Evolutionary conservation across 371 early-diverging fungal genomes (phyloP), one percentile per base, ranked within the genome.

Genomic region (Mucor racemosus): DNA sequence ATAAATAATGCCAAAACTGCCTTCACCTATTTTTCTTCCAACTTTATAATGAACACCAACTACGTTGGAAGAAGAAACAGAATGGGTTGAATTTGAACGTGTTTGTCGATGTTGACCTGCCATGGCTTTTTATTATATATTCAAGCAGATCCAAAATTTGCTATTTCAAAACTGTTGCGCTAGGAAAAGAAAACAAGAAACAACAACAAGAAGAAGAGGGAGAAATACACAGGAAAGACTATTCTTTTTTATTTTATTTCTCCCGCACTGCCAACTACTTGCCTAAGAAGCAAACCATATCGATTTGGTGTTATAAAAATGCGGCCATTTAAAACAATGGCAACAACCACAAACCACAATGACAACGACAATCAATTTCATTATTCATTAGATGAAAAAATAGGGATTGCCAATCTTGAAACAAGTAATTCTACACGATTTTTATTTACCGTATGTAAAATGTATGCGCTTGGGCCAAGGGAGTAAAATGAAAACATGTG

Each of bases 41-140:
- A 97, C 95, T 69, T 87, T 90, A 79, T 93, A 97, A 72, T 96
- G 97, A 17, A 94, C 94, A 8, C 97, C 97, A 35, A 97, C 95
- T 34, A 87, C 84, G 64, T 86, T 87, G 57, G 71, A 67, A 31
- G 70, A 62, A 39, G 71, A 66, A 8, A 70, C 71, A 54, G 66
- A 65, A 57, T 58, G 38, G 38, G 68, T 58, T 55, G 58, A 60
- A 48, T 44, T 73, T 33, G 65, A 50, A 55, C 68, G 68, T 65
- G 69, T 59, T 59, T 65, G 69, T 54, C 73, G 68, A 63, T 68
- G 64, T 35, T 69, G 65, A 33, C 61, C 65, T 42, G 69, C 46
- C 69, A 69, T 68, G 14, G 0, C 13, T 56, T 35, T 34, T 14
- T 42, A 9, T 55, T 63, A 34, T 39, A 36, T 56, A 14, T 35